phyloP scores from a whole-genome alignment of 768 basidiomycete species.

The Cubamyces lactineus region DNA sequence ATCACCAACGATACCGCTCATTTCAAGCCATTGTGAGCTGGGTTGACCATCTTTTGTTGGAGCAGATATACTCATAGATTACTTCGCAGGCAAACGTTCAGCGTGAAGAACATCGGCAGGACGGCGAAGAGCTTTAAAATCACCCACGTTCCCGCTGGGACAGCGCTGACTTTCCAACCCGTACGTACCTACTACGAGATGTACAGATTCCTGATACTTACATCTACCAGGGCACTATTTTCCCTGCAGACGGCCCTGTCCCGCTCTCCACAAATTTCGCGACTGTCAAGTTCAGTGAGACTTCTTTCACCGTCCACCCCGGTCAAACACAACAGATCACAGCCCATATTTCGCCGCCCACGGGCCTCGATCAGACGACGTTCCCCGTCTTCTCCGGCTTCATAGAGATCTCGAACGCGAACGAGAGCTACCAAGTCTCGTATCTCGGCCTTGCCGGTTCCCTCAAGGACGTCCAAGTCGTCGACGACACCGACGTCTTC shows the following conservation, averaged over 20 bases:
- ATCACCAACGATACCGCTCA: constrained; percentile 66
- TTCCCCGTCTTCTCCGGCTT: constrained; percentile 66
- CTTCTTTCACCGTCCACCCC: constrained; percentile 48
- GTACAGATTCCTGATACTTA: neutral
- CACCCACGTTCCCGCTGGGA: constrained; percentile 59
- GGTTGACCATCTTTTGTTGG: neutral
- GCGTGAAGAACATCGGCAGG: constrained; percentile 53
- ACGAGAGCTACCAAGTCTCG: constrained; percentile 45
- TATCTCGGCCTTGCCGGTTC: constrained; percentile 49
- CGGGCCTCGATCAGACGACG: constrained; percentile 42
- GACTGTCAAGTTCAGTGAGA: constrained; percentile 48
- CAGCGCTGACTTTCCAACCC: constrained; percentile 49
- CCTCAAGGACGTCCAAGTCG: constrained; percentile 52
- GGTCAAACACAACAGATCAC: constrained; percentile 45
- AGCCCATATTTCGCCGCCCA: constrained; percentile 51
- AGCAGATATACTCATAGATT: neutral
- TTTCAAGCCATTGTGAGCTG: constrained; percentile 46
- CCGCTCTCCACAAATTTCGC: constrained; percentile 51
- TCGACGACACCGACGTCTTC: constrained; percentile 53
- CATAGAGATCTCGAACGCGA: constrained; percentile 43
- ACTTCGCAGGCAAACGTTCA: constrained; percentile 47
- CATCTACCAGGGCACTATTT: constrained; percentile 41
- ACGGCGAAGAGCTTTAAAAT: constrained; percentile 49
- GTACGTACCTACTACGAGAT: constrained; percentile 33
- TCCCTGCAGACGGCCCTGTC: constrained; percentile 52